Evolutionary conservation across 2,329 filamentous ascomycete genomes (phyloP), one percentile per base, ranked within the genome.

Genomic region (Colletotrichum sp.): DNA sequence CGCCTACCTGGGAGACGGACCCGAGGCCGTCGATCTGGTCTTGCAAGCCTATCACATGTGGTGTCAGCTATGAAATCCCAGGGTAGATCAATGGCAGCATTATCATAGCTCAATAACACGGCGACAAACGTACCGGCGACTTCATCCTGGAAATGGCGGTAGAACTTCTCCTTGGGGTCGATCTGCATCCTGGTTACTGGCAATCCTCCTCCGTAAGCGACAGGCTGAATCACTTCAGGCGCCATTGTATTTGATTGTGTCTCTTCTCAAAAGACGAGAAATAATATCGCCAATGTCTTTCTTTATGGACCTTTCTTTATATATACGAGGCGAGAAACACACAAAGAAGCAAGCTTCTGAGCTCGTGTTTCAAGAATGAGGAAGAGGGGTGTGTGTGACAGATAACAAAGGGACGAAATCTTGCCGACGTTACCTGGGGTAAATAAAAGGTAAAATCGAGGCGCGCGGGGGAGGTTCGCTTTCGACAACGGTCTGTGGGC

Each of bases 61-160:
- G 43, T 18, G 13, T 67, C 34, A 78, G 57, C 59, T 9, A n/a
- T 9, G 59, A 2, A 76, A 70, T 65, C n/a, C 61, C 32, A 30
- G 21, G 32, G 48, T 16, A 30, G 43, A 15, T 28, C 39, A 32
- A 6, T 30, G 15, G 48, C 55, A 12, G n/a, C 13, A 9, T 3
- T n/a, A 24, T 24, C n/a, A 7, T 3, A 13, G n/a, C 3, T 7
- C 43, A 48, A 5, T 52, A 6, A 52, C n/a, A 52, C 21, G 9
- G 10, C 8, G 28, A 10, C 30, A 1, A 32, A 1, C 30, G 2
- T 32, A 32, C 30, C 30, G 63, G 92, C 91, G 67, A 94, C 91
- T 84, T 94, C 93, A 80, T 93, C 90, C 79, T 95, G 93, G 81
- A 98, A 98, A 82, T 95, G 94, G 79, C 92, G 92, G 83, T 96